phyloP scores from a whole-genome alignment of 768 basidiomycete genomes.

The Candolleomyces eurysporus region DNA sequence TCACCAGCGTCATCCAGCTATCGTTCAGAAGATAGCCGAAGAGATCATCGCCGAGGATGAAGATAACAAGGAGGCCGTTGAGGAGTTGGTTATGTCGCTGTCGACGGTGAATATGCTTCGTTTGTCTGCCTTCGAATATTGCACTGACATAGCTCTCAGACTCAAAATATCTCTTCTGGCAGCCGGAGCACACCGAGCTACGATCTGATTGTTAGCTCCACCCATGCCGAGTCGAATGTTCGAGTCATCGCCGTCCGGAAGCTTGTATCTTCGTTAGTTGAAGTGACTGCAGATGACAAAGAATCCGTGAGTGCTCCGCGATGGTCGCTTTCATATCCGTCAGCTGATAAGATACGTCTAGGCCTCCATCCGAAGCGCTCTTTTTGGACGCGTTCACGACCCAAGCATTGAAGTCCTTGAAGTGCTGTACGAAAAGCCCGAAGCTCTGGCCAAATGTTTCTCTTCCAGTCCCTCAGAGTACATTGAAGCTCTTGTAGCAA shows the following conservation, averaged over 20 bases:
- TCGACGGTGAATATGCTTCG: constrained; percentile 42
- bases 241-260: constrained; percentile 60
- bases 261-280: constrained; percentile 40
- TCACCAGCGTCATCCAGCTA: constrained; percentile 61
- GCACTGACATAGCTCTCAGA: background rate
- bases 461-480: constrained; percentile 42
- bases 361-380: constrained; percentile 59
- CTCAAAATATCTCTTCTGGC: constrained; percentile 2
- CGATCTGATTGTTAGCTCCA: constrained; percentile 53
- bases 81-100: constrained; percentile 57
- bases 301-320: constrained; percentile 40
- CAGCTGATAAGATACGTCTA: constrained; percentile 19
- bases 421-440: constrained; percentile 59
- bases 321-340: background rate
- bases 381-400: constrained; percentile 72
- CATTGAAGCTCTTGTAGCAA: constrained; percentile 39
- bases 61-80: constrained; percentile 40
- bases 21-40: constrained; percentile 44
- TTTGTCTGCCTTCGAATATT: background rate
- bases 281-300: constrained; percentile 23
- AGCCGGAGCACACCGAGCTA: constrained; percentile 17
- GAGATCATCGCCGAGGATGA: constrained; percentile 32
- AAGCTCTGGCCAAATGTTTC: constrained; percentile 44
- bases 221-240: constrained; percentile 57
- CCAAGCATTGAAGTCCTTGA: constrained; percentile 57